phyloP scores from a whole-genome alignment of 2,329 filamentous ascomycete genomes.

The Orbilia blumenaviensis region DNA sequence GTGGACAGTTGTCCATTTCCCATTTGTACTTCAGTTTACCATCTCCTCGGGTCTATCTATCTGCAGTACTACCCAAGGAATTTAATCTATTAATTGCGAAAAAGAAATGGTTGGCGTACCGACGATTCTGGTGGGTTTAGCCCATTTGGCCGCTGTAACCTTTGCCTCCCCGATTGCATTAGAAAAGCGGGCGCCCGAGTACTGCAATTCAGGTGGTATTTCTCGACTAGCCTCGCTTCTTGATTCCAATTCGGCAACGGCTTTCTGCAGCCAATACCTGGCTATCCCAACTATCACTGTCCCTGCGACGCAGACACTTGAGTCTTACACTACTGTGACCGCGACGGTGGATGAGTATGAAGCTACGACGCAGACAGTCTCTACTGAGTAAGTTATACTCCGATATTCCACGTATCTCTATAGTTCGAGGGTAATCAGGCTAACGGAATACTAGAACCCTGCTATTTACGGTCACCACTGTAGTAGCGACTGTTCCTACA shows the following conservation, averaged over 20 bases:
- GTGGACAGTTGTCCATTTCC: no score
- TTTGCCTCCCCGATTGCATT: slow-evolving; percentile 2
- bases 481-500: neutral
- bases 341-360: slow-evolving; percentile 9
- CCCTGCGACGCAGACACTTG: slow-evolving; percentile 1
- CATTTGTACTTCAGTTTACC: no score
- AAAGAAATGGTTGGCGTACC: neutral
- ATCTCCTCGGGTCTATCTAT: no score
- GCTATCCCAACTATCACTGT: slow-evolving; percentile 11
- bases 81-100: no score
- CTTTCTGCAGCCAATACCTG: slow-evolving; percentile 18
- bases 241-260: neutral
- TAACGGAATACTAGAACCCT: neutral
- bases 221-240: neutral
- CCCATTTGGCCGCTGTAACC: neutral
- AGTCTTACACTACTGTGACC: slow-evolving; percentile 13
- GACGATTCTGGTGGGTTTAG: neutral
- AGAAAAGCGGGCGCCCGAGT: slow-evolving; percentile 1
- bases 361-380: neutral
- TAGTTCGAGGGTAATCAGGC: no score
- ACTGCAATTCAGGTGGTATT: slow-evolving; percentile 10
- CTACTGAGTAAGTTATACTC: slow-evolving; percentile 21
- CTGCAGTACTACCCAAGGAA: no score
- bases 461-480: neutral
- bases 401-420: no score